Base-by-base conservation (phyloP, 352 stramenopile genomes). In the Phytophthora uliginosa region DNA sequence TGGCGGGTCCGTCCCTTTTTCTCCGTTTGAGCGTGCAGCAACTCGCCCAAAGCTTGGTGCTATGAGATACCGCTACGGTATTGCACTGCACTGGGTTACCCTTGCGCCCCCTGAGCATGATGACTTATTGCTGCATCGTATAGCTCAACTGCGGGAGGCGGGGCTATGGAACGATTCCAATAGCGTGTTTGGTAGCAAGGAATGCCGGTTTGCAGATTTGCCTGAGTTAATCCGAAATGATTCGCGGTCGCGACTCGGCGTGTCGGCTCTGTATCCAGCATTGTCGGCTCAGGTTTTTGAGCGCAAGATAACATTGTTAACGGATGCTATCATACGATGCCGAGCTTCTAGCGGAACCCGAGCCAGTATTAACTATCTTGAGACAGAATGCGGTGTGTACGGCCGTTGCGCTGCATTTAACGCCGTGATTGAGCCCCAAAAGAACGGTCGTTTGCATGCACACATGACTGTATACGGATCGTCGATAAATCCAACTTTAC, bases 101-200 rank as follows among this genome's bases (percentile, higher is more conserved):
- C 18, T 80, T 0, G 73, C 73, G 0, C 68, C 69, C 0, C 64
- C 73, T 0, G 73, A 80, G 28, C 68, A 80, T 7, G 73, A 80
- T 22, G 57, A 74, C 36, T 8, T 80, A 0, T 20, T 71, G 0
- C 47, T 77, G 0, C 68, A 74, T 7, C 59, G 64, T 6, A 67
- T 71, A 18, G 53, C 48, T 17, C 24, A 45, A 0, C 31, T 72
- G 1, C 53, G 68, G 26, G 6, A 56, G 8, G 9, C 3, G 1
- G 15, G 15, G 0, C 2, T 5, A 3, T 73, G 59, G 66, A 73
- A 73, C 7, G 33, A 68, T 20, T 18, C 20, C 1, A 10, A 8
- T 22, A 38, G 36, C 18, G 10, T 50, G 0, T 68, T 18, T 38
- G 17, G 10, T 1, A 38, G 31, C 2, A 63, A 58, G 58, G 22